Evolutionary conservation across 257 asterid species (phyloP).

Genomic region (Lantana camara): DNA sequence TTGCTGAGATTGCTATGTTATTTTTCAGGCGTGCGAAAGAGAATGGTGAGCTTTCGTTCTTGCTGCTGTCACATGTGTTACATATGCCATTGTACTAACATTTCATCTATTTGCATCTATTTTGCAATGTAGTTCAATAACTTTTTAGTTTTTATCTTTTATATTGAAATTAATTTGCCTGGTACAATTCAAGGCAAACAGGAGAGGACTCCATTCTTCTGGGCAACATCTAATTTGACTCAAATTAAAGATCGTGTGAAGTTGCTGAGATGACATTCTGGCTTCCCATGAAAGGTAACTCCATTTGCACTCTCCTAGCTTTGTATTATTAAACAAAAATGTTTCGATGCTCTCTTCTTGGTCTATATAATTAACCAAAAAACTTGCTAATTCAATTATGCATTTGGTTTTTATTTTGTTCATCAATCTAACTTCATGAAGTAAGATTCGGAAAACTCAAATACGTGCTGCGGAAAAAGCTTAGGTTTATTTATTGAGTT

Average conservation of each 20-base stretch:
- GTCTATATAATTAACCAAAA: no score
- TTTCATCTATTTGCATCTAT: no score
- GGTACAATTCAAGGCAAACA: not conserved
- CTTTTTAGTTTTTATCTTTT: no score
- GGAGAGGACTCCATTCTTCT: not conserved
- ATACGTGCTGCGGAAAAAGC: not conserved
- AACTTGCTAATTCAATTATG: not conserved
- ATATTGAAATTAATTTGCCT: no score
- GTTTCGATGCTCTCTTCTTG: not conserved
- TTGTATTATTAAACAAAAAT: no score
- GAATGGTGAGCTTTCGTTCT: no score
- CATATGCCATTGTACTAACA: no score
- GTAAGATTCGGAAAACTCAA: not conserved
- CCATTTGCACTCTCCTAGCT: no score
- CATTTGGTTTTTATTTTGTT: not conserved
- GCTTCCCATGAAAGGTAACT: not conserved
- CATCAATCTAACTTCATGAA: not conserved
- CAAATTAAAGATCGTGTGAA: not conserved
- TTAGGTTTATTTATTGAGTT: not conserved
- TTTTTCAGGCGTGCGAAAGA: no score
- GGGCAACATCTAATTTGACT: not conserved
- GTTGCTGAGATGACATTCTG: not conserved
- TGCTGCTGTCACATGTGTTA: no score
- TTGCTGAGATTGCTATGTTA: no score
- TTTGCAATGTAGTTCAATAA: no score